Percentiles rank a stretch among this genome's conserved stretches.
Conservation (phyloP, 192 early-diverging fungal species). For the Gigaspora rosea region DNA sequence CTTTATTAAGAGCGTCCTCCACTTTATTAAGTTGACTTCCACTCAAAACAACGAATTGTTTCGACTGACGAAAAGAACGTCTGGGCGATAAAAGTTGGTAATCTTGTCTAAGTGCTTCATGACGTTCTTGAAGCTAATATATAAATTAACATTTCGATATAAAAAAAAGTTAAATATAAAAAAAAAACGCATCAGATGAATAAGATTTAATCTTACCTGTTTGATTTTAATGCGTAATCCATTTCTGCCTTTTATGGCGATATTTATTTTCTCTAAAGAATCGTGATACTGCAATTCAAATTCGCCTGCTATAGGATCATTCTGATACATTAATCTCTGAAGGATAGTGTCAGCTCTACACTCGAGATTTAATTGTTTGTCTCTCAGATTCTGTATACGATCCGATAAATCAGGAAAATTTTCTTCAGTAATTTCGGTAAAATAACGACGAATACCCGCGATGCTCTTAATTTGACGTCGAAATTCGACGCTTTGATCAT, state of each 20-base stretch:
- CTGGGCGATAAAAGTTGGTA: constrained; percentile 2
- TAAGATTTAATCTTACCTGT: background rate
- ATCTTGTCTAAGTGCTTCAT: constrained; percentile 4
- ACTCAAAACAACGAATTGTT: background rate
- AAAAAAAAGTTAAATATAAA: background rate
- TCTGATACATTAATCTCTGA: background rate
- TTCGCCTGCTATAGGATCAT: background rate
- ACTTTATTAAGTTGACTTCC: constrained; percentile 24
- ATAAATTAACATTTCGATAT: background rate
- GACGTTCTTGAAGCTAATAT: background rate
- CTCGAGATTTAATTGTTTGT: background rate
- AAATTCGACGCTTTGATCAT: background rate
- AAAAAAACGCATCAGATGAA: background rate
- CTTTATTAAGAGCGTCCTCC: background rate
- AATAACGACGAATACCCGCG: background rate
- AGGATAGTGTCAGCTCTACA: background rate
- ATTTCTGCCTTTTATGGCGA: background rate
- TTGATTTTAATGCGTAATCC: constrained; percentile 4
- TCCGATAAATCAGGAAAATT: background rate
- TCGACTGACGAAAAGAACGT: too few relatives aligned
- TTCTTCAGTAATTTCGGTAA: background rate
- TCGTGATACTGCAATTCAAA: constrained; percentile 1
- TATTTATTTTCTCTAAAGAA: background rate
- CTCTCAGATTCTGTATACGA: background rate
- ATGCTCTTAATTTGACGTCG: background rate